phyloP scores from a whole-genome alignment of 2,329 filamentous ascomycete species.

The Xylariaceae sp. region DNA sequence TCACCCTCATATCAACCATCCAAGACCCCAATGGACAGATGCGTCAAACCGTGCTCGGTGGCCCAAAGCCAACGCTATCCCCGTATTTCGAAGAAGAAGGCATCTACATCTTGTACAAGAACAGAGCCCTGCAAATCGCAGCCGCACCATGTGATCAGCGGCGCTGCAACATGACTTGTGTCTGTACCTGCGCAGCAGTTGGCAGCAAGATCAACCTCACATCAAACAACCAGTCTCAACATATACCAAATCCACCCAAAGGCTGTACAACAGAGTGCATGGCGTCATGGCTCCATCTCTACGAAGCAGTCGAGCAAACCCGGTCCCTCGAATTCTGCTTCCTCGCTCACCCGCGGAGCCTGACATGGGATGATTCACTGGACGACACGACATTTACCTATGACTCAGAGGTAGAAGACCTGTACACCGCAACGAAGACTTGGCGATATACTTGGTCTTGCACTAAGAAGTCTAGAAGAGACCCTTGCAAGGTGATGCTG shows the following conservation, averaged over 20 bases:
- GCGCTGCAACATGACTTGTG: slow-evolving; percentile 13
- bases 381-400: slow-evolving; percentile 14
- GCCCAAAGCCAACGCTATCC: neutral
- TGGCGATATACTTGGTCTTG: neutral
- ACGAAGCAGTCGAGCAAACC: slow-evolving; percentile 11
- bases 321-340: slow-evolving; percentile 12
- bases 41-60: slow-evolving; percentile 13
- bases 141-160: slow-evolving; percentile 17
- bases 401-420: slow-evolving; percentile 17
- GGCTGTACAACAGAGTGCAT: slow-evolving; percentile 13
- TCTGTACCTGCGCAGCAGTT: slow-evolving; percentile 18
- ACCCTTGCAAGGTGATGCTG: no score
- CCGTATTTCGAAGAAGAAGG: slow-evolving; percentile 15
- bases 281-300: slow-evolving; percentile 18
- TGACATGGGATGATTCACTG: slow-evolving; percentile 11
- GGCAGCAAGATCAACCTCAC: no score
- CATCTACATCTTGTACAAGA: slow-evolving; percentile 21
- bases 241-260: no score
- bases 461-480: no score
- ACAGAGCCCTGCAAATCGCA: slow-evolving; percentile 24
- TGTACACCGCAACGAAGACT: neutral
- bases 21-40: slow-evolving; percentile 13
- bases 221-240: neutral
- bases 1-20: slow-evolving; percentile 14
- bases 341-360: slow-evolving; percentile 14